Conservation (phyloP, 176 grass and related monocot genomes). For the Melocanna baccifera region DNA sequence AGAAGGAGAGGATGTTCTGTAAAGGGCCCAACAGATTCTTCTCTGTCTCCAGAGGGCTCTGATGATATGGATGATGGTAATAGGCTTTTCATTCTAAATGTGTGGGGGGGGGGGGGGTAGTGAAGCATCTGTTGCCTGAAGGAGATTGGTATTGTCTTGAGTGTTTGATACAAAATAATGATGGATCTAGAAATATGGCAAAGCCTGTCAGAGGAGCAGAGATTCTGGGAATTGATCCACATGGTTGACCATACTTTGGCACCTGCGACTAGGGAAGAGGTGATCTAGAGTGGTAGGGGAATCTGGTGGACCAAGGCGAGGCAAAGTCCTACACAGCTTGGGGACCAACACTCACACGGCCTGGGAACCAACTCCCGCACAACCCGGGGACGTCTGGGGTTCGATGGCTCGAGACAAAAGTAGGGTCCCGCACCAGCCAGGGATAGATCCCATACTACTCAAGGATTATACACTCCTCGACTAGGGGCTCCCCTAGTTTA, state of each 20-base stretch:
- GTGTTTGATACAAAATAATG: conserved; percentile 61
- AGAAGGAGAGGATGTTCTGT: conserved; percentile 38
- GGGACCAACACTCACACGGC: no score
- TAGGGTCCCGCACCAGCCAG: no score
- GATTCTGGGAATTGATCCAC: conserved; percentile 72
- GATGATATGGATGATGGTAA: conserved; percentile 69
- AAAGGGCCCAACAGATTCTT: conserved; percentile 16
- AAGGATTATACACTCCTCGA: no score
- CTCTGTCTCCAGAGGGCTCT: conserved; percentile 28
- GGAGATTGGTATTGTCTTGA: conserved; percentile 90
- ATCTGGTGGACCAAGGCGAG: no score
- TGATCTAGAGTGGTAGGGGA: no score
- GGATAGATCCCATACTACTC: no score
- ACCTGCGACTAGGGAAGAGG: not conserved
- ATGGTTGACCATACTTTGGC: conserved; percentile 70
- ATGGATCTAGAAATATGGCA: conserved; percentile 45
- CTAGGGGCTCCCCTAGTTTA: no score
- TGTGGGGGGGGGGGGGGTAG: no score
- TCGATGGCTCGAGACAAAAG: no score
- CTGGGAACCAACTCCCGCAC: no score
- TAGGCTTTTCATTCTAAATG: conserved; percentile 97
- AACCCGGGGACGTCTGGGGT: no score
- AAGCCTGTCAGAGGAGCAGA: conserved; percentile 72
- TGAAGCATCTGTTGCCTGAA: conserved; percentile 86
- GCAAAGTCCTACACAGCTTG: no score